These are phyloP conservation scores for Durusdinium trenchii DNA, from an alignment of 73 alveolate species.

Conservation along the genomic window DNA sequence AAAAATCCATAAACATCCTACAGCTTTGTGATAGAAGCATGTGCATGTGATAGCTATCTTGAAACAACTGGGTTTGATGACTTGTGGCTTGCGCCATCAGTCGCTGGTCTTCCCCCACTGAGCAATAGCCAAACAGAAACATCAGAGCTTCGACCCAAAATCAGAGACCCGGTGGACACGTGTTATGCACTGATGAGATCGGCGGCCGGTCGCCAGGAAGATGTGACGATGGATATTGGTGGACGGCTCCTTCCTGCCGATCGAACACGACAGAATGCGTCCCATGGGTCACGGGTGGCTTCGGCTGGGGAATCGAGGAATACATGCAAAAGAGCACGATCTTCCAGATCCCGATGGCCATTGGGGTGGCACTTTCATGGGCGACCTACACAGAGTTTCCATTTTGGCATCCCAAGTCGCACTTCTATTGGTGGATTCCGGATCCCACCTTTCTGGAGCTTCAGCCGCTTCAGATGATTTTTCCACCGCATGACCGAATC, in stretches of 20 bases:
- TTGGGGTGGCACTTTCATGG: not conserved
- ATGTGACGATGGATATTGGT: constrained; percentile 18
- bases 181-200: too few relatives aligned
- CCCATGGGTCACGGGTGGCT: not conserved
- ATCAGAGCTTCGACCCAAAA: too few relatives aligned
- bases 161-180: too few relatives aligned
- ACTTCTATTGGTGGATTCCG: constrained; percentile 21
- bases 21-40: too few relatives aligned
- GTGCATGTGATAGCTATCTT: too few relatives aligned
- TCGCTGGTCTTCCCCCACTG: too few relatives aligned
- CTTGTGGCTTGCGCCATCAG: too few relatives aligned
- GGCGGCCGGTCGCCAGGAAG: too few relatives aligned
- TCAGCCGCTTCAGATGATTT: not conserved
- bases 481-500: not conserved
- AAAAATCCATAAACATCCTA: too few relatives aligned
- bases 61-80: too few relatives aligned
- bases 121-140: too few relatives aligned
- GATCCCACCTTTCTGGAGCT: constrained; percentile 39
- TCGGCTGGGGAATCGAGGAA: not conserved
- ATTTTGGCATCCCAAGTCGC: not conserved
- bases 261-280: not conserved
- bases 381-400: not conserved
- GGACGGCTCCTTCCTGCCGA: not conserved
- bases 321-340: not conserved
- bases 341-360: not conserved